Percentiles rank a stretch among this genome's conserved stretches.
Evolutionary conservation across 495 filamentous ascomycete genomes (phyloP).

Genomic region (Neurospora sp.): DNA sequence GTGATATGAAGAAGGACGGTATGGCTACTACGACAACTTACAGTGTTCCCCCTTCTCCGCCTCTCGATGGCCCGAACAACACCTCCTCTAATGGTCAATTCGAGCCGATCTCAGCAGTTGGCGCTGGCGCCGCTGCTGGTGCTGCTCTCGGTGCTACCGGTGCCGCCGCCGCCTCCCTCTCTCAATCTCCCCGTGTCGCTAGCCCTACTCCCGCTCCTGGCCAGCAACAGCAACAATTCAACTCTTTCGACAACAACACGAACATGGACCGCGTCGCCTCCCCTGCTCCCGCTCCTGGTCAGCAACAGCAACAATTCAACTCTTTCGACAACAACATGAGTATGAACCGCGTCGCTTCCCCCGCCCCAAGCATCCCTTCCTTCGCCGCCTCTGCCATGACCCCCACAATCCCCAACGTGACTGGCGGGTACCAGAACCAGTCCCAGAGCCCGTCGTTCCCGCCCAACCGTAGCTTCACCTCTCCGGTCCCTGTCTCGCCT

Average conservation of each 20-base stretch:
- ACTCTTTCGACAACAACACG: background rate
- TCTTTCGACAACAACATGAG: background rate
- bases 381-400: slow-evolving; percentile 9
- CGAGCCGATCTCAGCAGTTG: background rate
- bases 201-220: slow-evolving; percentile 11
- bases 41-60: slow-evolving; percentile 26
- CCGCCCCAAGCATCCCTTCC: background rate
- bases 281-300: background rate
- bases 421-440: slow-evolving; percentile 8
- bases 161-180: slow-evolving; percentile 18
- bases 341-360: background rate
- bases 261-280: background rate
- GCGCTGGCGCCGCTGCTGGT: slow-evolving; percentile 2
- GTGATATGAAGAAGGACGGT: slow-evolving; percentile 24
- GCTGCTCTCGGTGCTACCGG: slow-evolving; percentile 14
- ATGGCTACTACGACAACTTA: slow-evolving; percentile 22
- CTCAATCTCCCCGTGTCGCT: slow-evolving; percentile 16
- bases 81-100: background rate
- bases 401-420: slow-evolving; percentile 16
- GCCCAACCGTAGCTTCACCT: slow-evolving; percentile 24
- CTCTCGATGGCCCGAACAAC: slow-evolving; percentile 13
- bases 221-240: background rate
- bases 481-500: slow-evolving; percentile 18
- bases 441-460: slow-evolving; percentile 10
- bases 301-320: background rate